Base-by-base conservation (phyloP, 805 yeast species). In the Candida sithepensis region DNA sequence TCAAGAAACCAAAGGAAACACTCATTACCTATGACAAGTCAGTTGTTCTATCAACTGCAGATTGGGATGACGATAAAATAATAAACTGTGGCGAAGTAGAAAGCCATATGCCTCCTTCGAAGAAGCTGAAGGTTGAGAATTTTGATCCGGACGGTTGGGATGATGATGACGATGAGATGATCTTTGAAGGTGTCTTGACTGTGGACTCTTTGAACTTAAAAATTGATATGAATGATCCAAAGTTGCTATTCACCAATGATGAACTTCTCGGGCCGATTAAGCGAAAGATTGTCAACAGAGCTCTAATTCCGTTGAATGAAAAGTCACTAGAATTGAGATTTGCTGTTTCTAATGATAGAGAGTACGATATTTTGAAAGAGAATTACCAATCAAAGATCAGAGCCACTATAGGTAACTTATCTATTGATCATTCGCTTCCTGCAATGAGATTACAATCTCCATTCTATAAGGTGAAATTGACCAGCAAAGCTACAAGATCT, bases 351-450 rank as follows among this genome's bases (percentile, higher is more conserved):
- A 94, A 94, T 66, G 99, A 94, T 66, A 77, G 79, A 39, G 86
- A 85, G 39, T 94, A 94, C 65, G 96, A 88, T 48, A 68, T 85
- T 45, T 72, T 94, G 55, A 86, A 85, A 60, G 86, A 82, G 48
- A 91, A 89, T 59, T 90, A 91, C 64, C 96, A 90, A 63, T 82
- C 95, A 36, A 92, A 88, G 71, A 88, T 92, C 33, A 82, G 99
- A 64, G 82, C 96, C 2, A 95, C 96, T 6, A 82, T 94, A 58
- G 96, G 97, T 40, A 88, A 92, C 55, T 73, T 94, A 52, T 84
- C 80, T 43, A 90, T 94, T 52, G 98, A 94, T 59, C 99, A 94
- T 65, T 80, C 97, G 0, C 75, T 82, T 57, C 96, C 96, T 1
- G 97, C 99, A 0, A 60, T 81, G 23, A 75, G 94, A 43, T 72